Percentiles rank a stretch among this genome's conserved stretches.
Conservation (phyloP, 2,329 filamentous ascomycete genomes). For the Passalora sequoiae region DNA sequence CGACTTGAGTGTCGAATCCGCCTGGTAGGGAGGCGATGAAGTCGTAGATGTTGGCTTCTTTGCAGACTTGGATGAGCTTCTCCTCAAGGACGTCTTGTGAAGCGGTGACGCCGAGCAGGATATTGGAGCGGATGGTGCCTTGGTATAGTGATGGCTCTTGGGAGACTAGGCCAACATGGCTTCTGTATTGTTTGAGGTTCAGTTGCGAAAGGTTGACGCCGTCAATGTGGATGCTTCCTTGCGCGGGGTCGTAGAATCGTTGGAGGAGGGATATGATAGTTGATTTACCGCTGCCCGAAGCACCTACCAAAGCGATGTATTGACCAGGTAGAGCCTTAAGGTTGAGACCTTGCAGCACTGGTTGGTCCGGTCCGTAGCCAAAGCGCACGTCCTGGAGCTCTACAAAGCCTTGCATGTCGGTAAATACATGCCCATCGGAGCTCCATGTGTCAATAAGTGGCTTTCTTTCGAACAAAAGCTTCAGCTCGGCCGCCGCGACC, state of each 20-base stretch:
- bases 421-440: no score
- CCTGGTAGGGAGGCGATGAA: slow-evolving; percentile 27
- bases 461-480: neutral
- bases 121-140: slow-evolving; percentile 40
- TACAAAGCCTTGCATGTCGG: no score
- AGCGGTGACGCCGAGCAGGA: slow-evolving; percentile 24
- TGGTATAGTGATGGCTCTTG: slow-evolving; percentile 47
- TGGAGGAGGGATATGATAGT: slow-evolving; percentile 45
- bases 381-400: slow-evolving; percentile 59
- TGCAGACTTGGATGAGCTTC: slow-evolving; percentile 15
- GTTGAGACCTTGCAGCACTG: slow-evolving; percentile 46
- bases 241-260: slow-evolving; percentile 42
- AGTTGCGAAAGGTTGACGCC: slow-evolving; percentile 50
- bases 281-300: slow-evolving; percentile 46
- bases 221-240: slow-evolving; percentile 45
- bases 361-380: slow-evolving; percentile 56
- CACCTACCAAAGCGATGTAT: slow-evolving; percentile 44
- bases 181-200: slow-evolving; percentile 37
- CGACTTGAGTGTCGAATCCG: slow-evolving; percentile 19
- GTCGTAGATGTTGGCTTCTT: slow-evolving; percentile 19
- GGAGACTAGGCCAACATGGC: slow-evolving; percentile 40
- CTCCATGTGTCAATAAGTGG: neutral
- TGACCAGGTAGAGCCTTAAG: slow-evolving; percentile 33
- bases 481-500: slow-evolving; percentile 21
- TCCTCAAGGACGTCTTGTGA: slow-evolving; percentile 9